Percentiles rank a stretch among this genome's conserved stretches.
Conservation (phyloP, 495 filamentous ascomycete genomes). For the Talaromyces wortmannii region DNA sequence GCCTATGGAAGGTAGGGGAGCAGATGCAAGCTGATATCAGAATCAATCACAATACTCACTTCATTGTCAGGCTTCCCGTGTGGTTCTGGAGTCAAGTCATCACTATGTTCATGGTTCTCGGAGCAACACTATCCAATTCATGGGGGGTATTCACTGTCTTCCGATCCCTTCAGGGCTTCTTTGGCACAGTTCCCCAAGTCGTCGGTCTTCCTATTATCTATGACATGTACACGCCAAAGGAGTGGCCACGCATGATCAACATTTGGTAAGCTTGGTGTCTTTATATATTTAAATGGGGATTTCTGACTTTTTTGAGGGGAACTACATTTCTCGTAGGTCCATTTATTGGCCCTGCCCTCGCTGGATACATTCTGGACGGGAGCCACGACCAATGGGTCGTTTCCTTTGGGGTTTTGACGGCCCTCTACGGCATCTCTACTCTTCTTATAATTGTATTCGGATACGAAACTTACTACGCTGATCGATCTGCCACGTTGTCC, state of each 20-base stretch:
- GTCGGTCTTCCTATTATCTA: constrained; percentile 39
- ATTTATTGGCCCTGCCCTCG: constrained; percentile 38
- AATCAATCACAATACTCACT: constrained; percentile 5
- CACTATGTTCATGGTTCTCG: constrained; percentile 37
- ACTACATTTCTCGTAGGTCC: constrained; percentile 39
- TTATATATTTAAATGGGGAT: neutral
- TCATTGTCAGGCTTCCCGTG: constrained; percentile 30
- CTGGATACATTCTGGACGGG: constrained; percentile 28
- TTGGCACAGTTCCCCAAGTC: constrained; percentile 38
- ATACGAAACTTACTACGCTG: constrained; percentile 40
- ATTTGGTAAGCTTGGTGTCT: constrained; percentile 24
- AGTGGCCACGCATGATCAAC: constrained; percentile 43
- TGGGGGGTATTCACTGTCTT: constrained; percentile 41
- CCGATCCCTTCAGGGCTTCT: constrained; percentile 47
- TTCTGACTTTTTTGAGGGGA: constrained; percentile 14
- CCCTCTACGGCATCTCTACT: constrained; percentile 36
- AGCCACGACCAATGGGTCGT: constrained; percentile 26
- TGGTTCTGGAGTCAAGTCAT: constrained; percentile 47
- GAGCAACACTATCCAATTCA: constrained; percentile 33
- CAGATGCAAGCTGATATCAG: neutral
- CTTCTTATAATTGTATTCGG: constrained; percentile 36
- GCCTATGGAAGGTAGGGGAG: constrained; percentile 35
- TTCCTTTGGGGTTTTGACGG: constrained; percentile 38
- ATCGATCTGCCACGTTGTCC: constrained; percentile 5
- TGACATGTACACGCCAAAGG: constrained; percentile 38